Evolutionary conservation across 345 rosid genomes (phyloP).

Genomic region (Heritiera fomes): DNA sequence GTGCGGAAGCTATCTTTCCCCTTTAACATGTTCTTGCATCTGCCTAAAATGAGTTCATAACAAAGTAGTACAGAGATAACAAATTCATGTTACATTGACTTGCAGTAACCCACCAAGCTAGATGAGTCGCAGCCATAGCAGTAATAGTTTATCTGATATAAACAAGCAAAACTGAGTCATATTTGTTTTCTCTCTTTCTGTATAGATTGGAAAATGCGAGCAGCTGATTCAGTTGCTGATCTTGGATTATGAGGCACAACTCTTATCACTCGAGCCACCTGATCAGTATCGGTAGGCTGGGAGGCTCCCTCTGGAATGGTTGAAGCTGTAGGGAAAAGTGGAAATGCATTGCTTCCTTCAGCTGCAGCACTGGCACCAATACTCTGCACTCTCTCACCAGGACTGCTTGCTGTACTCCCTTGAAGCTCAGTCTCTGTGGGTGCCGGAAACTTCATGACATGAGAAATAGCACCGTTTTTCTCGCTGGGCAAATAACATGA

Average conservation of each 20-base stretch:
- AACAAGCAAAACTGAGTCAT: conserved; percentile 35
- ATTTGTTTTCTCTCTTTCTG: conserved; percentile 73
- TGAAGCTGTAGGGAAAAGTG: conserved; percentile 27
- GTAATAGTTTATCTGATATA: neutral
- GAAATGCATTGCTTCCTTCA: conserved; percentile 37
- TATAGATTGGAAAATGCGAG: conserved; percentile 83
- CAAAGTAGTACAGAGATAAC: neutral
- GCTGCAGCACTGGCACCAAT: conserved; percentile 22
- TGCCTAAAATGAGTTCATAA: neutral
- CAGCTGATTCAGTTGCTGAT: conserved; percentile 80
- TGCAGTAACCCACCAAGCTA: conserved; percentile 10
- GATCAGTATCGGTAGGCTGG: conserved; percentile 32
- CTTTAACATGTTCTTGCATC: neutral
- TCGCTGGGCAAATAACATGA: conserved; percentile 33
- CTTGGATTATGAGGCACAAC: conserved; percentile 84
- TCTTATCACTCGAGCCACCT: conserved; percentile 59
- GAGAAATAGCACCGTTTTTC: conserved; percentile 37
- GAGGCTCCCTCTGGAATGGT: conserved; percentile 19
- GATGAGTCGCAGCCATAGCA: neutral
- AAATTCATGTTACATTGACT: conserved; percentile 10
- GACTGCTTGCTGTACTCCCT: conserved; percentile 59
- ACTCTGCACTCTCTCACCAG: conserved; percentile 31
- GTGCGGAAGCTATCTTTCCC: neutral
- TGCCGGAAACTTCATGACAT: conserved; percentile 31
- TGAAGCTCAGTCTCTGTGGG: conserved; percentile 45